Conservation (phyloP, 208 protist genomes). For the Crithidia fasciculata region DNA sequence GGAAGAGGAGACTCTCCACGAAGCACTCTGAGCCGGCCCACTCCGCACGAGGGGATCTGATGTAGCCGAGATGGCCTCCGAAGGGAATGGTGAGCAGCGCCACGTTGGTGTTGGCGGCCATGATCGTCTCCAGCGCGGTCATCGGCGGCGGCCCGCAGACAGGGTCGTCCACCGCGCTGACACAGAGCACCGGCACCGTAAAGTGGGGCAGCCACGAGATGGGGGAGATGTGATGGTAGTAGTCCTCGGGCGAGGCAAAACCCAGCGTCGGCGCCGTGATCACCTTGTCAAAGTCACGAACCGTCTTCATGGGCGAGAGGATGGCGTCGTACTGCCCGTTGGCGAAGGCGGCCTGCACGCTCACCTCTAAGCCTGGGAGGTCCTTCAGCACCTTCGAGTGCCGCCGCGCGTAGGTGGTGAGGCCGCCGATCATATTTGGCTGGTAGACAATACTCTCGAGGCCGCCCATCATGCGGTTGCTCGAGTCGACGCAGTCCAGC, state of each 20-base stretch:
- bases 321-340: slow-evolving; percentile 31
- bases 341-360: slow-evolving; percentile 40
- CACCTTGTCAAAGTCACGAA: slow-evolving; percentile 63
- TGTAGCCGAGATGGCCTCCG: slow-evolving; percentile 73
- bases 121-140: slow-evolving; percentile 35
- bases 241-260: slow-evolving; percentile 58
- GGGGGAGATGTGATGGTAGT: slow-evolving; percentile 60
- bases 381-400: slow-evolving; percentile 56
- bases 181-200: slow-evolving; percentile 66
- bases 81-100: slow-evolving; percentile 51
- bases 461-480: slow-evolving; percentile 26
- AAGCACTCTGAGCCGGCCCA: slow-evolving; percentile 46
- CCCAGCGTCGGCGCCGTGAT: slow-evolving; percentile 68
- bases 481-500: slow-evolving; percentile 55
- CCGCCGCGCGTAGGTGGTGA: slow-evolving; percentile 47
- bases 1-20: slow-evolving; percentile 45
- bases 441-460: slow-evolving; percentile 55
- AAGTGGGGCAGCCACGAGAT: slow-evolving; percentile 51
- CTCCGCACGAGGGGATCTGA: slow-evolving; percentile 39
- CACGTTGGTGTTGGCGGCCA: slow-evolving; percentile 41
- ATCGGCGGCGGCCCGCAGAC: slow-evolving; percentile 44
- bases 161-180: slow-evolving; percentile 66
- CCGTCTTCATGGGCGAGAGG: slow-evolving; percentile 39
- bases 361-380: slow-evolving; percentile 36
- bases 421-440: slow-evolving; percentile 49